Evolutionary conservation across 768 basidiomycete genomes (phyloP).

Genomic region (Ramaria sp.): DNA sequence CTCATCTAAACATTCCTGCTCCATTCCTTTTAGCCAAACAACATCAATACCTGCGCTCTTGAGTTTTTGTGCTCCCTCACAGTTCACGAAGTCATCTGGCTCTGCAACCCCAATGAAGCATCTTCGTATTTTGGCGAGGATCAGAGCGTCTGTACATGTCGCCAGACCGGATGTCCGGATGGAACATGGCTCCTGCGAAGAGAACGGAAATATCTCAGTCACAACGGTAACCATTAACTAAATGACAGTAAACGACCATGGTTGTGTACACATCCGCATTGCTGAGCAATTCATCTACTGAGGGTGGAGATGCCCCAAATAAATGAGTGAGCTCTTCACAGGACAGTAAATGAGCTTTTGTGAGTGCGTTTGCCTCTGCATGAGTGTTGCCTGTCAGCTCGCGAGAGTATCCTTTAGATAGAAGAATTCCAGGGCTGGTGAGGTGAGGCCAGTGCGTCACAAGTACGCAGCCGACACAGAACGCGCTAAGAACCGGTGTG

Average conservation of each 20-base stretch:
- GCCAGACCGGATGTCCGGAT: conserved; percentile 75
- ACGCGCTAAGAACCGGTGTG: conserved; percentile 59
- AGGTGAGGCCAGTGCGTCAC: conserved; percentile 34
- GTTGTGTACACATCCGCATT: conserved; percentile 83
- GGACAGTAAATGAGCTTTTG: conserved; percentile 49
- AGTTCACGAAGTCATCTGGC: conserved; percentile 89
- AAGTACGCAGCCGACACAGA: conserved; percentile 86
- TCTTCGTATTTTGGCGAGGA: conserved; percentile 53
- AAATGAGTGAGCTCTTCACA: conserved; percentile 31
- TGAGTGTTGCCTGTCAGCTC: conserved; percentile 93
- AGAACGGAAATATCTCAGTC: background rate
- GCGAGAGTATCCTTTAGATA: conserved; percentile 81
- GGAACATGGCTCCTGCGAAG: conserved; percentile 70
- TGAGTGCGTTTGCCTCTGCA: conserved; percentile 88
- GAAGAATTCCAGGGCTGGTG: conserved; percentile 32
- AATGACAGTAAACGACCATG: conserved; percentile 25
- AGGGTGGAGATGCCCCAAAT: conserved; percentile 22
- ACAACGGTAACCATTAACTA: background rate
- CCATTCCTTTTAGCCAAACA: conserved; percentile 62
- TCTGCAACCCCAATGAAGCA: conserved; percentile 88
- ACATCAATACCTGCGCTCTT: conserved; percentile 63
- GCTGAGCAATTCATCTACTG: conserved; percentile 39
- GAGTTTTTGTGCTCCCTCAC: conserved; percentile 74
- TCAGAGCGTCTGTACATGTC: conserved; percentile 78
- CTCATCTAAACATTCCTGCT: conserved; percentile 67